phyloP scores from a whole-genome alignment of 2,329 filamentous ascomycete species.

The Neofusicoccum cordaticola region DNA sequence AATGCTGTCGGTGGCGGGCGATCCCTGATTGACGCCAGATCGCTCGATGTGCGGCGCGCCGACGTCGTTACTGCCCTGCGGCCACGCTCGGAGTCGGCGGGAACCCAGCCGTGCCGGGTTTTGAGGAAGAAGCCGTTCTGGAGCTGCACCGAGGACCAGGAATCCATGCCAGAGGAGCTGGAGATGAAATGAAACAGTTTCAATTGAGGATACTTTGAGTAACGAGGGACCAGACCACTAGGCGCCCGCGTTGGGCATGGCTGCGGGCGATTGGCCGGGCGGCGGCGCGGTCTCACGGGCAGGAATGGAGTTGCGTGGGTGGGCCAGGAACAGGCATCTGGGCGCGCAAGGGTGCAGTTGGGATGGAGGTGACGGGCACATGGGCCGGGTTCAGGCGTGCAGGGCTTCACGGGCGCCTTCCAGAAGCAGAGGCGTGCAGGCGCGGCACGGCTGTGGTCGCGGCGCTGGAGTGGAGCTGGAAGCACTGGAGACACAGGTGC shows the following conservation, averaged over 20 bases:
- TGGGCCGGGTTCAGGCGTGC: conserved; percentile 15
- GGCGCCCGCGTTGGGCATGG: conserved; percentile 1
- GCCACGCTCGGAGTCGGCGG: background rate
- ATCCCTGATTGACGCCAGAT: background rate
- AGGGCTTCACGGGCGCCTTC: conserved; percentile 4
- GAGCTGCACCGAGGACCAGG: background rate
- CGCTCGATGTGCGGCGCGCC: background rate
- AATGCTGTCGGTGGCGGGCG: background rate
- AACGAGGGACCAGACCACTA: conserved; percentile 14
- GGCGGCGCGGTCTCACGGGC: conserved; percentile 1
- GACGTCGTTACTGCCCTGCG: background rate
- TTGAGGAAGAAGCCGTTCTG: conserved; percentile 2
- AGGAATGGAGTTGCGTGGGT: conserved; percentile 11
- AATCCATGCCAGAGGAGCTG: conserved; percentile 13
- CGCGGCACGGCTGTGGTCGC: no score
- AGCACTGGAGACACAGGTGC: conserved; percentile 13
- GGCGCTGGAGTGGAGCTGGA: conserved; percentile 6
- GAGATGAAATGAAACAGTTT: conserved; percentile 18
- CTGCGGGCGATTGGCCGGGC: conserved; percentile 3
- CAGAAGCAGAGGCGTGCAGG: conserved; percentile 16
- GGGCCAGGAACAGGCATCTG: conserved; percentile 13
- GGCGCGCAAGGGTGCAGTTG: conserved; percentile 9
- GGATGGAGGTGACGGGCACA: conserved; percentile 8
- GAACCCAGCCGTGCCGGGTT: background rate
- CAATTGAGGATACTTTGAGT: conserved; percentile 18